Percentiles rank a stretch among this genome's conserved stretches.
Evolutionary conservation across 164 flowering plant species (phyloP).

Genomic region (Hamamelis virginiana): DNA sequence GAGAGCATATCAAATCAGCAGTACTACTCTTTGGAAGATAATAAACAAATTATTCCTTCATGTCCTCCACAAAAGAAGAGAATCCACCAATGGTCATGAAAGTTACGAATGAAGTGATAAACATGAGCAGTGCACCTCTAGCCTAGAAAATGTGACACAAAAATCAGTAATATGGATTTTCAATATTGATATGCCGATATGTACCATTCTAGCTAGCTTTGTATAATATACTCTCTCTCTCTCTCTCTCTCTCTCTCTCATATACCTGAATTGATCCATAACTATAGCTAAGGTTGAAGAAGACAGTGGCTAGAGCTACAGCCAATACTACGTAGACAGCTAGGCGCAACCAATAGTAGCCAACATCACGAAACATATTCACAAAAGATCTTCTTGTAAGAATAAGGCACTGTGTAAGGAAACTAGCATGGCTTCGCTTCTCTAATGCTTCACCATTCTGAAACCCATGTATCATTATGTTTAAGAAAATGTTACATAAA

Average conservation of each 20-base stretch:
- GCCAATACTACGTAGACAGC: conserved; percentile 79
- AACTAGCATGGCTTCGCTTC: conserved; percentile 95
- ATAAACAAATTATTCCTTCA: conserved; percentile 55
- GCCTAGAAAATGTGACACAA: conserved; percentile 49
- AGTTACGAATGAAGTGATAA: conserved; percentile 90
- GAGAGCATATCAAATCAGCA: too few species aligned
- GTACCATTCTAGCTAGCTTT: too few species aligned
- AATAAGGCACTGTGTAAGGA: conserved; percentile 77
- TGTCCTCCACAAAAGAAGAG: conserved; percentile 95
- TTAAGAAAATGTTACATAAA: neutral
- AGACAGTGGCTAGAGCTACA: conserved; percentile 89
- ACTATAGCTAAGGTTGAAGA: conserved; percentile 71
- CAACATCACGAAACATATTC: conserved; percentile 97
- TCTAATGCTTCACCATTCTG: conserved; percentile 95
- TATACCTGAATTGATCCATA: conserved; percentile 91
- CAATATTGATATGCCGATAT: too few species aligned
- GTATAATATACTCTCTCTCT: too few species aligned
- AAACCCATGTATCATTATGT: conserved; percentile 1
- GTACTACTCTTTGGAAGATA: too few species aligned
- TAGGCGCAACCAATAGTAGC: conserved; percentile 96
- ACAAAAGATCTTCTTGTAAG: conserved; percentile 82
- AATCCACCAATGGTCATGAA: conserved; percentile 99
- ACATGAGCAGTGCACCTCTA: conserved; percentile 89
- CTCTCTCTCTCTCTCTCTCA: neutral
- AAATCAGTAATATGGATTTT: too few species aligned